Evolutionary conservation across 306 rosid genomes (phyloP).

Genomic region (Lablab purpureus): DNA sequence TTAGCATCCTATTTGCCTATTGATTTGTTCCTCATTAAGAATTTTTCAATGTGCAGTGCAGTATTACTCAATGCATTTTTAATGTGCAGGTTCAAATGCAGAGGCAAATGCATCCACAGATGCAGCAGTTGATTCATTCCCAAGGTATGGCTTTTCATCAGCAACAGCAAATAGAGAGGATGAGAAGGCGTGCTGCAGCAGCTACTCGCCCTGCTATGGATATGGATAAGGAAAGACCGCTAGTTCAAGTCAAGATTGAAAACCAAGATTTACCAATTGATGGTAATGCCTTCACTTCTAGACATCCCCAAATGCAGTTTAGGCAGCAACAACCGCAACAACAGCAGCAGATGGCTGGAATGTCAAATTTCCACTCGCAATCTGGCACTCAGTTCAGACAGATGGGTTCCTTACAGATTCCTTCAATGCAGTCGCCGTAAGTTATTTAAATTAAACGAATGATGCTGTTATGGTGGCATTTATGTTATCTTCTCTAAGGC

Average conservation of each 20-base stretch:
- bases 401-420: conserved; percentile 66
- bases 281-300: conserved; percentile 59
- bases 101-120: conserved; percentile 81
- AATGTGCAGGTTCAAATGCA: conserved; percentile 62
- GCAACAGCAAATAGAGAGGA: conserved; percentile 61
- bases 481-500: conserved; percentile 21
- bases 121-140: conserved; percentile 70
- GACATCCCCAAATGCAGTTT: conserved; percentile 77
- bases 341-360: conserved; percentile 78
- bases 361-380: conserved; percentile 70
- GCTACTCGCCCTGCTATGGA: conserved; percentile 74
- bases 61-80: conserved; percentile 28
- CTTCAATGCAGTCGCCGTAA: conserved; percentile 81
- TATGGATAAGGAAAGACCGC: conserved; percentile 74
- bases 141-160: conserved; percentile 64
- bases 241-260: conserved; percentile 92
- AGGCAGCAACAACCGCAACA: conserved; percentile 87
- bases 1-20: conserved; percentile 9
- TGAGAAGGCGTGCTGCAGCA: conserved; percentile 67
- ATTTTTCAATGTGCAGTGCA: conserved; percentile 25
- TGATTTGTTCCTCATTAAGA: conserved; percentile 12
- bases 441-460: conserved; percentile 45
- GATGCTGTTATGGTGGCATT: conserved; percentile 12
- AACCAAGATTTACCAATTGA: conserved; percentile 71
- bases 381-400: conserved; percentile 75